phyloP scores from a whole-genome alignment of 2,329 filamentous ascomycete genomes.

The Chaetomium globosum region DNA sequence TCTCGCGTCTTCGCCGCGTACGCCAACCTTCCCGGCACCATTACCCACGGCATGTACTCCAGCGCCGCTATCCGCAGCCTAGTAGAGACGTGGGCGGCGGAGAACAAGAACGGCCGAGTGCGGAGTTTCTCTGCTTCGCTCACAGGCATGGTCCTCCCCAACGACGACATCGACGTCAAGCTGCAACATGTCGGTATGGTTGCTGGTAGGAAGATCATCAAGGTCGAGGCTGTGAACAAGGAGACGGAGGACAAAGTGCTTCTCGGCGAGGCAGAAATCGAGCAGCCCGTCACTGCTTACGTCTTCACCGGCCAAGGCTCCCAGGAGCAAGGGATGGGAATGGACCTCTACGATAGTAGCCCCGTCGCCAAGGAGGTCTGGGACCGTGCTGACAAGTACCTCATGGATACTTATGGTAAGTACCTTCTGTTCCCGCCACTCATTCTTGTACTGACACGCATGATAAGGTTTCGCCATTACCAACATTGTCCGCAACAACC shows the following conservation, averaged over 20 bases:
- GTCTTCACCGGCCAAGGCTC: conserved; percentile 98
- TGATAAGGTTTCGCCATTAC: conserved; percentile 84
- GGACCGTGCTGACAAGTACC: conserved; percentile 96
- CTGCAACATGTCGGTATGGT: conserved; percentile 98
- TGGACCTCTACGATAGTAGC: conserved; percentile 96
- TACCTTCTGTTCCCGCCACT: conserved; percentile 16
- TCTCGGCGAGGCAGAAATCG: conserved; percentile 92
- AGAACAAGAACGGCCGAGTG: conserved; percentile 97
- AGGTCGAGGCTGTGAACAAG: conserved; percentile 93
- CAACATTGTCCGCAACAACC: conserved; percentile 99
- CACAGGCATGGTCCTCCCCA: conserved; percentile 98
- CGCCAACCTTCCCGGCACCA: conserved; percentile 92
- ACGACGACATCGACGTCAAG: conserved; percentile 92
- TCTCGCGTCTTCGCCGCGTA: conserved; percentile 96
- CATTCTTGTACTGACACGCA: conserved; percentile 28
- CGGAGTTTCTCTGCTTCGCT: conserved; percentile 95
- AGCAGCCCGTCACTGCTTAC: conserved; percentile 94
- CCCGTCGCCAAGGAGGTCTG: conserved; percentile 94
- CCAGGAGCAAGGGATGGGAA: conserved; percentile 99
- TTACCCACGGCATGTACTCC: conserved; percentile 99
- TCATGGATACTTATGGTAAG: conserved; percentile 96
- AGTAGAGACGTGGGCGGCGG: conserved; percentile 97
- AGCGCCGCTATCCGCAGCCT: conserved; percentile 94
- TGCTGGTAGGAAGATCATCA: conserved; percentile 97
- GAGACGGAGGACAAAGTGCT: conserved; percentile 97